Evolutionary conservation across 352 stramenopile genomes (phyloP), one percentile per base, ranked within the genome.

Genomic region (Globisporangium megalacanthum): DNA sequence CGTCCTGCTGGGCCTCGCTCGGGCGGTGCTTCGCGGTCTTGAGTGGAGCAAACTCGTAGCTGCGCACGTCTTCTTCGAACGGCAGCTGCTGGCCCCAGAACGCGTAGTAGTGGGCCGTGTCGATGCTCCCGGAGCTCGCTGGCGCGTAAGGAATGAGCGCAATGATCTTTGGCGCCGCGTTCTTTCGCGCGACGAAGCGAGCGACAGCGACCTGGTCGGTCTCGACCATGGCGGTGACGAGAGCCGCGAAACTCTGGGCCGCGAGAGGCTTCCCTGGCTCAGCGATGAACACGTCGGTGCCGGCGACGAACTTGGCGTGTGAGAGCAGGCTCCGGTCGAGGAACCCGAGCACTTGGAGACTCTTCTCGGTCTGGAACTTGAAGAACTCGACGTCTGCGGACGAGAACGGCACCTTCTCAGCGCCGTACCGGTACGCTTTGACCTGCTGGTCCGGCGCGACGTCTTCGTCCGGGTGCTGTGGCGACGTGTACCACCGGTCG

Each of bases 291-390:
- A 89, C 62, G 49, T 94, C 82, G 0, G 81, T 92, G 11, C 62
- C 67, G 17, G 54, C 68, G 19, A 89, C 72, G 35, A 87, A 89
- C 55, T 88, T 86, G 14, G 73, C 49, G 49, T 69, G 78, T 11
- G 56, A 74, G 31, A 89, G 58, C 50, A 82, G 69, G 0, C 55
- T 60, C 15, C 70, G 60, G 53, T 85, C 75, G 8, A 94, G 58
- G 71, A 94, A 94, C 0, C 84, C 84, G 35, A 94, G 56, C 10
- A 85, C 54, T 50, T 92, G 89, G 14, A 94, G 62, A 2, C 74
- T 85, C 51, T 91, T 89, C 39, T 91, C 80, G 3, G 79, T 86
- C 58, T 82, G 72, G 46, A 92, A 83, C 59, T 94, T 94, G 62
- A 91, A 88, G 29, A 83, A 85, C 49, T 88, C 84, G 0, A 92